A percentile compares a stretch with the other conserved stretches of the same genome.
phyloP scores from a whole-genome alignment of 345 rosid genomes.

The Carallia brachiata region DNA sequence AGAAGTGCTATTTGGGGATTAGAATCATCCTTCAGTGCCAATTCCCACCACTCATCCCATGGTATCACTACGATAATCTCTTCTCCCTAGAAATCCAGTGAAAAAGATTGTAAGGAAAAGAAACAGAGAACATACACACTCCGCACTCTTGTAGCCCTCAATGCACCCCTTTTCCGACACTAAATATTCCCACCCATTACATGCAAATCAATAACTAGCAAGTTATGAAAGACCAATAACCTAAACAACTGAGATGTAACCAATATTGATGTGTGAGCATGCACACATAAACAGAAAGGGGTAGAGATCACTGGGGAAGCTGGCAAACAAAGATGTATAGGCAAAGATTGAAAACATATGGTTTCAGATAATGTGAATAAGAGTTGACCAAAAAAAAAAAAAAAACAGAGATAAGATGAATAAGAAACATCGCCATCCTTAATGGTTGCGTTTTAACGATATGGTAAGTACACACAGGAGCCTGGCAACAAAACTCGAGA shows the following conservation, averaged over 20 bases:
- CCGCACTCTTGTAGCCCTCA: not conserved
- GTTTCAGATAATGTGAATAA: not conserved
- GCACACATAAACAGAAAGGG: no score
- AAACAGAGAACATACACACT: not conserved
- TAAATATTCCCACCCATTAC: not conserved
- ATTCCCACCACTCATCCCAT: slow-evolving; percentile 99
- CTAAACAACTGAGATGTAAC: no score
- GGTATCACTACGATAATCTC: slow-evolving; percentile 81
- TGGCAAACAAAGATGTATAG: no score
- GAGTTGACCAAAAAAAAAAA: no score
- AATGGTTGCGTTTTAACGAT: not conserved
- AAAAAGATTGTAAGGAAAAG: slow-evolving; percentile 7
- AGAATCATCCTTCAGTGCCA: slow-evolving; percentile 76
- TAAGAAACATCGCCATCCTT: not conserved
- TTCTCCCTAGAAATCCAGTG: slow-evolving; percentile 66
- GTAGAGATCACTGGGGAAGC: no score
- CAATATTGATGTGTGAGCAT: no score
- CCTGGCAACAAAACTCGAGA: no score
- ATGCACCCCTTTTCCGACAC: not conserved
- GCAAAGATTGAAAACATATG: no score
- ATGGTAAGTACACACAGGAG: no score
- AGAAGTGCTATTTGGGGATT: slow-evolving; percentile 92
- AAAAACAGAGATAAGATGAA: not conserved
- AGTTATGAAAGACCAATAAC: no score
- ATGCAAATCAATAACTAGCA: not conserved